phyloP scores from a whole-genome alignment of 345 rosid species.

The Corchorus capsularis region DNA sequence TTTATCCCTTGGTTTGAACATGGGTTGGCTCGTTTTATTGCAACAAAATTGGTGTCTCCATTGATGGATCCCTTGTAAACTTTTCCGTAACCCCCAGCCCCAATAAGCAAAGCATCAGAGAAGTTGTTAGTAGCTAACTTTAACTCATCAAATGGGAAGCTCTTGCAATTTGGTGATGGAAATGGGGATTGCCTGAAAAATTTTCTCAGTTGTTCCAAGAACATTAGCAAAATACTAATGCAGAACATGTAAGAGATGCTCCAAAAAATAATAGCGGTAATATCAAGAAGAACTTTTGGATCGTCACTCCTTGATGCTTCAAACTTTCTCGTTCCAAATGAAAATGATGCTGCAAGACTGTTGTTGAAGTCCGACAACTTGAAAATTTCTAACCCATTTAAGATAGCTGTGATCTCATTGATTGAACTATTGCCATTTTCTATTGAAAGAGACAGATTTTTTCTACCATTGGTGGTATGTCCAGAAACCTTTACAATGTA shows the following conservation, averaged over 20 bases:
- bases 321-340: conserved; percentile 25
- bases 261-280: too few species aligned
- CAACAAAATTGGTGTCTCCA: too few species aligned
- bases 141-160: conserved; percentile 60
- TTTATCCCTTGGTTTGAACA: conserved; percentile 80
- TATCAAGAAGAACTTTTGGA: conserved; percentile 19
- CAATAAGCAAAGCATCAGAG: conserved; percentile 61
- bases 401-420: conserved; percentile 32
- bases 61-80: conserved; percentile 81
- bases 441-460: conserved; percentile 27
- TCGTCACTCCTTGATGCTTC: conserved; percentile 32
- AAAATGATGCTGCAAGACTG: conserved; percentile 60
- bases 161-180: conserved; percentile 57
- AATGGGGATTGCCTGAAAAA: conserved; percentile 44
- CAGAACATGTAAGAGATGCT: too few species aligned
- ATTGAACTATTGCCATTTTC: conserved; percentile 1
- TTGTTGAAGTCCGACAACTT: conserved; percentile 48
- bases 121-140: conserved; percentile 64
- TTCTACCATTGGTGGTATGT: conserved; percentile 14
- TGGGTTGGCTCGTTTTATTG: conserved; percentile 72
- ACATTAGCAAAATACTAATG: too few species aligned
- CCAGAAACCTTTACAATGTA: conserved; percentile 11
- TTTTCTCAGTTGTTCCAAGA: conserved; percentile 38
- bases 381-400: conserved; percentile 77
- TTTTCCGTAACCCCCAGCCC: conserved; percentile 89